Evolutionary conservation across 169 alveolate genomes (phyloP), one percentile per base, ranked within the genome.

Genomic region (Cryptosporidium xiaoi): DNA sequence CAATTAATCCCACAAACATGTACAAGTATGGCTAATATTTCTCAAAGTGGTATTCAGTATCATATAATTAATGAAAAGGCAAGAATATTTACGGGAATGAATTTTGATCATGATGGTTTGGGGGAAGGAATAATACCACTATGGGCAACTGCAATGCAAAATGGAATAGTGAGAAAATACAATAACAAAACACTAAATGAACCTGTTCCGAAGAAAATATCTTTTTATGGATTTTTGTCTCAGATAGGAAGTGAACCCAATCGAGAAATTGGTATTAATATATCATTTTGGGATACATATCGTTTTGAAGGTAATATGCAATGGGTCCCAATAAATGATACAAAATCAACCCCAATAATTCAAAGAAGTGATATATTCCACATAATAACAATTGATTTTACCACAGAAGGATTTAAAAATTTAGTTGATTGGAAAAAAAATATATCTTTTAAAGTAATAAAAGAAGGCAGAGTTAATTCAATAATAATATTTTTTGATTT

Each of bases 101-200:
- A 77, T 31, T 60, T 77, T 29, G 87, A 77, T 51, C 87, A 77
- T 44, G 87, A 77, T 60, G 87, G 77, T 27, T 62, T 77, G 50
- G 48, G 87, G 18, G 87, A 77, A 50, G 87, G 87, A 58, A 36
- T 77, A 44, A 77, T 77, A 20, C 87, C 87, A 24, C 65, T 77
- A 24, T 77, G 87, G 87, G 71, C 60, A 56, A 60, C 69, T 13
- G 87, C 71, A 24, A 58, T 77, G n/a, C 53, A 27, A 34, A 77
- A 62, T 40, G 87, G 64, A 77, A 18, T 60, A 46, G 69, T 77
- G 8, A 33, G 87, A 3, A 69, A 55, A 55, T 55, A 69, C 48
- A 69, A 69, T 69, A 77, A 50, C 34, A 77, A 56, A 48, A 36
- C 48, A 3, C 71, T 34, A 77, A 77, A 77, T 13, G 33, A 24